Evolutionary conservation across 192 early-diverging fungal genomes (phyloP).

Genomic region (Rhizoclosmatium sp.): DNA sequence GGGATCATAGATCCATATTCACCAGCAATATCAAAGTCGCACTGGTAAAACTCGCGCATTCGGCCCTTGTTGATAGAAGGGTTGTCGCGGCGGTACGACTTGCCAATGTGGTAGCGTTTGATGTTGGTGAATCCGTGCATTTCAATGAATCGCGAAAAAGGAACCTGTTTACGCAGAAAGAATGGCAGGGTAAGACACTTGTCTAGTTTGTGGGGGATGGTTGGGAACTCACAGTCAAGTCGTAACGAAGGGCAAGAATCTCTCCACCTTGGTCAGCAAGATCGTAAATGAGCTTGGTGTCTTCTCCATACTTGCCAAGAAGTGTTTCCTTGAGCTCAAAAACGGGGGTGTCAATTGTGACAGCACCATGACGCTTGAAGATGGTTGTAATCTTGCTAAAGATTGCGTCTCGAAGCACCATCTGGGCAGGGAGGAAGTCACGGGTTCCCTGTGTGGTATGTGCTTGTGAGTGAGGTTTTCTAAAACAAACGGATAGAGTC

Average conservation of each 20-base stretch:
- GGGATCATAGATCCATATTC: conserved; percentile 94
- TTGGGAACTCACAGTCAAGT: conserved; percentile 77
- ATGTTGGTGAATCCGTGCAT: conserved; percentile 89
- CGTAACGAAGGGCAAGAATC: conserved; percentile 93
- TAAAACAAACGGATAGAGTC: background rate
- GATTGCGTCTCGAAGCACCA: conserved; percentile 92
- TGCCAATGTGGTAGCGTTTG: conserved; percentile 98
- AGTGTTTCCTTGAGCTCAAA: conserved; percentile 98
- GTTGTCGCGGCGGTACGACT: conserved; percentile 97
- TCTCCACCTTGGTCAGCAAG: conserved; percentile 97
- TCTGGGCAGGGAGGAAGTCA: conserved; percentile 94
- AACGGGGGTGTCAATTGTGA: conserved; percentile 98
- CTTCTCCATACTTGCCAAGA: conserved; percentile 96
- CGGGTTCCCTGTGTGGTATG: conserved; percentile 87
- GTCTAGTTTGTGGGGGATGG: background rate
- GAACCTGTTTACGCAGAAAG: conserved; percentile 72
- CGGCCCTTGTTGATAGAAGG: conserved; percentile 98
- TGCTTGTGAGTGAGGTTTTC: too few relatives aligned
- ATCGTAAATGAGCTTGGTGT: conserved; percentile 98
- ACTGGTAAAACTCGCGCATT: conserved; percentile 98
- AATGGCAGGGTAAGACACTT: too few relatives aligned
- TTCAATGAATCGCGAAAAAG: conserved; percentile 95
- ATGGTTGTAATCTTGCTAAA: conserved; percentile 84
- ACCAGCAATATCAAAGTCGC: conserved; percentile 98
- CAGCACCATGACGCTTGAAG: conserved; percentile 96